These are phyloP conservation scores for Aspergillus felis DNA, from an alignment of 2,329 filamentous ascomycete species.

Conservation along the genomic window DNA sequence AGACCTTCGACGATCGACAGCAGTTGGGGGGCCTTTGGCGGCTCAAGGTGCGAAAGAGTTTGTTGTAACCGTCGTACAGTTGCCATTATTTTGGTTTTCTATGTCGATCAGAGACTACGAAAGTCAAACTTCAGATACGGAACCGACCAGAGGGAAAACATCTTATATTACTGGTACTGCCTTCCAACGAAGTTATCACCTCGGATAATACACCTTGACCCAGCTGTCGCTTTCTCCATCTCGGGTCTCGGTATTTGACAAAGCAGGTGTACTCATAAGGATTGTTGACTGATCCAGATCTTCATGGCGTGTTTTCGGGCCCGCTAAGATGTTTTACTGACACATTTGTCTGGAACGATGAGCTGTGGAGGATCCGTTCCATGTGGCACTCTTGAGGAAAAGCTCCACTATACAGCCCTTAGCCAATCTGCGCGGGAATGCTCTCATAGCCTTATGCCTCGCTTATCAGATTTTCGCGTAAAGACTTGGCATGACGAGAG, in stretches of 20 bases:
- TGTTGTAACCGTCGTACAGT: conserved; percentile 29
- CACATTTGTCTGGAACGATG: neutral
- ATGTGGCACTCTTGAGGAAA: neutral
- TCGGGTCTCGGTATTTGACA: neutral
- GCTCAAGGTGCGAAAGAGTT: conserved; percentile 27
- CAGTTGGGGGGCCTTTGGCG: conserved; percentile 12
- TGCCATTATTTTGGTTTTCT: conserved; percentile 15
- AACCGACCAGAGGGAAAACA: neutral
- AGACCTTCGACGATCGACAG: conserved; percentile 64
- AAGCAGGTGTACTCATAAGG: neutral
- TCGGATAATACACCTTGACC: neutral
- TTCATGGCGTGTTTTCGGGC: no score
- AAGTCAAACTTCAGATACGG: neutral
- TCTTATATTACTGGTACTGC: neutral
- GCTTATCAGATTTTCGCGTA: neutral
- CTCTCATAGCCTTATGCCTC: neutral
- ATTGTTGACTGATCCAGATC: neutral
- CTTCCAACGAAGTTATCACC: neutral
- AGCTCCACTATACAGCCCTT: neutral
- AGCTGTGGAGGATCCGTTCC: neutral
- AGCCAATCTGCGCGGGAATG: neutral
- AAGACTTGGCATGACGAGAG: neutral
- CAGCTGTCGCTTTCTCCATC: no score
- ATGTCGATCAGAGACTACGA: neutral
- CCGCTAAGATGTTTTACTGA: neutral